Evolutionary conservation across 1,284 basidiomycete genomes (phyloP), one percentile per base, ranked within the genome.

Genomic region (Tetrapyrgos nigripes): DNA sequence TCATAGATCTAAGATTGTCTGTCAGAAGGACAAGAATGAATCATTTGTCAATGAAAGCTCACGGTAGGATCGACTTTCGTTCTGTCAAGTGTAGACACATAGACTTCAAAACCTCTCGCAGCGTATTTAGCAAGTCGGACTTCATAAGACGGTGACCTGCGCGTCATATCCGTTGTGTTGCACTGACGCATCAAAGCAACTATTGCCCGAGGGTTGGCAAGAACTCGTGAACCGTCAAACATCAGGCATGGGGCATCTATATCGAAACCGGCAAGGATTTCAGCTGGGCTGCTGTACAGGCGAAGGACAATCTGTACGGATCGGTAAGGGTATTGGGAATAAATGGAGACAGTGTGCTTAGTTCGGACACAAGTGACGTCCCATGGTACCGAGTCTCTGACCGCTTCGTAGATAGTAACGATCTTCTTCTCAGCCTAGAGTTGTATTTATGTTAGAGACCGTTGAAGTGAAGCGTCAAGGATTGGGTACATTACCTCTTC

Each of bases 91-190:
- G 73, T 72, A 1, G 84, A 84, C 1, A 86, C 77, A 59, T 80
- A 80, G 4, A 87, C 76, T 64, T 87, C 85, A 58, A 84, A 86
- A 13, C 71, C 80, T 10, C 85, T 75, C 3, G 73, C 62, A 0
- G 82, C 74, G 64, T 87, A 86, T 67, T 87, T 87, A 17, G 81
- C 73, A 2, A 86, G 76, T 1, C 85, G 76, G 24, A 84, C 78
- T 71, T 87, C 85, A 62, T 87, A 87, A n/a, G 85, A 86, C 2
- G 85, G 84, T 3, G 84, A 86, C 29, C 85, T 75, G 24, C 84
- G 74, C 4, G 82, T 81, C 70, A 85, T 77, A 62, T 86, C 84
- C 37, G 84, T 77, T 0, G 82, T 84, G 67, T 86, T 86, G 69
- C 79, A 79, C 67, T 86, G 85, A 13, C 83, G 80, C 80, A 87